These are phyloP conservation scores for Puccinia hordei DNA, from an alignment of 1,284 basidiomycete species.

Conservation along the genomic window DNA sequence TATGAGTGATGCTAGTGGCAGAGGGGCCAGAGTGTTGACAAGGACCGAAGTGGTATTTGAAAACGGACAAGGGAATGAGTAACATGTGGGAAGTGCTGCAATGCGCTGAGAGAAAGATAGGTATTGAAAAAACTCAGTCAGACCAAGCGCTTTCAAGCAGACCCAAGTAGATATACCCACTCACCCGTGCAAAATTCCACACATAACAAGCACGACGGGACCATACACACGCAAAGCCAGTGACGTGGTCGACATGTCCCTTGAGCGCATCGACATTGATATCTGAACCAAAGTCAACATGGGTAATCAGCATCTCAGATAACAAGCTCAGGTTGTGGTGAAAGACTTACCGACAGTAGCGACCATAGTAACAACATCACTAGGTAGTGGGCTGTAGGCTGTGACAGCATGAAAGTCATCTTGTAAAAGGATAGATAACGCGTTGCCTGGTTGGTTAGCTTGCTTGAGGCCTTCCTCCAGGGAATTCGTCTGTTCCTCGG, in stretches of 20 bases:
- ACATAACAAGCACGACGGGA: conserved; percentile 55
- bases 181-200: conserved; percentile 56
- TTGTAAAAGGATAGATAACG: conserved; percentile 42
- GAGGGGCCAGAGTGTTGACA: conserved; percentile 12
- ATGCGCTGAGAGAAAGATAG: conserved; percentile 35
- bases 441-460: conserved; percentile 25
- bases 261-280: conserved; percentile 43
- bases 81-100: conserved; percentile 42
- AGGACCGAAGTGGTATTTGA: conserved; percentile 35
- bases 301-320: neutral
- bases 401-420: conserved; percentile 49
- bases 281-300: conserved; percentile 21
- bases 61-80: conserved; percentile 44
- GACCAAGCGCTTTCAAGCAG: neutral
- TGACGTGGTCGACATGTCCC: conserved; percentile 52
- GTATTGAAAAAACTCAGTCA: neutral
- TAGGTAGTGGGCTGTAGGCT: conserved; percentile 40
- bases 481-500: conserved; percentile 44
- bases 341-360: conserved; percentile 13
- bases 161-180: conserved; percentile 1
- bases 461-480: conserved; percentile 49
- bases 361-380: conserved; percentile 44
- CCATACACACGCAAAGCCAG: conserved; percentile 55
- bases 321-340: neutral
- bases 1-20: conserved; percentile 22